Evolutionary conservation across 768 basidiomycete species (phyloP).

Genomic region (Tulasnella sp.): DNA sequence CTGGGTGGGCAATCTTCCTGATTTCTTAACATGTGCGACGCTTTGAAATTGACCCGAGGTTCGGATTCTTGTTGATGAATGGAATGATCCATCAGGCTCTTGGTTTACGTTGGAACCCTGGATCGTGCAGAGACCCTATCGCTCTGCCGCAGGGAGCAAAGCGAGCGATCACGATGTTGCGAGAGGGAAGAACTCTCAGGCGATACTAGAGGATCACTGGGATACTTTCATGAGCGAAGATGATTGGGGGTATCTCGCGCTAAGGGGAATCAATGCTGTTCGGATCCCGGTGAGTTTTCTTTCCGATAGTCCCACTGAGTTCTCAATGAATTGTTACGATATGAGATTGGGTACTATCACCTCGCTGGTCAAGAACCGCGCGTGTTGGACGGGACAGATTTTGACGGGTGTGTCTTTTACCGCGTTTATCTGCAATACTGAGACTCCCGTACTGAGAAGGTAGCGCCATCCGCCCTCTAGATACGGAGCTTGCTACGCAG

Average conservation of each 20-base stretch:
- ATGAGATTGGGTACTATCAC: slow-evolving; percentile 64
- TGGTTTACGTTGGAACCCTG: slow-evolving; percentile 29
- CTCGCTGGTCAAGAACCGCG: slow-evolving; percentile 46
- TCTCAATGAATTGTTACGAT: background rate
- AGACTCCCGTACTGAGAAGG: background rate
- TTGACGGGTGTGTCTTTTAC: slow-evolving; percentile 30
- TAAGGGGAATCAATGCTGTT: slow-evolving; percentile 47
- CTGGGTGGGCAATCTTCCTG: slow-evolving; percentile 2
- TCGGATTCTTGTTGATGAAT: too few relatives aligned
- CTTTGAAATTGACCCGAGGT: background rate
- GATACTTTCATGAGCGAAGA: slow-evolving; percentile 64
- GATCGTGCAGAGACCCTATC: slow-evolving; percentile 25
- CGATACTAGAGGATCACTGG: slow-evolving; percentile 30
- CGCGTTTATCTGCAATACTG: background rate
- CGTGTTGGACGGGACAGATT: slow-evolving; percentile 55
- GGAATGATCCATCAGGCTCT: slow-evolving; percentile 19
- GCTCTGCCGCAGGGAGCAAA: slow-evolving; percentile 22
- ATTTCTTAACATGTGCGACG: background rate
- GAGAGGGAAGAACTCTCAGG: slow-evolving; percentile 24
- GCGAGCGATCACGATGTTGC: slow-evolving; percentile 28
- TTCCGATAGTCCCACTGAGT: background rate
- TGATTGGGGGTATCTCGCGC: slow-evolving; percentile 46
- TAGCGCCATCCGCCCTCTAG: background rate
- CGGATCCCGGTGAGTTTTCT: slow-evolving; percentile 43
- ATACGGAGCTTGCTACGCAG: slow-evolving; percentile 26